Evolutionary conservation across 106 monocot genomes (phyloP).

Genomic region (Acorus calamus): DNA sequence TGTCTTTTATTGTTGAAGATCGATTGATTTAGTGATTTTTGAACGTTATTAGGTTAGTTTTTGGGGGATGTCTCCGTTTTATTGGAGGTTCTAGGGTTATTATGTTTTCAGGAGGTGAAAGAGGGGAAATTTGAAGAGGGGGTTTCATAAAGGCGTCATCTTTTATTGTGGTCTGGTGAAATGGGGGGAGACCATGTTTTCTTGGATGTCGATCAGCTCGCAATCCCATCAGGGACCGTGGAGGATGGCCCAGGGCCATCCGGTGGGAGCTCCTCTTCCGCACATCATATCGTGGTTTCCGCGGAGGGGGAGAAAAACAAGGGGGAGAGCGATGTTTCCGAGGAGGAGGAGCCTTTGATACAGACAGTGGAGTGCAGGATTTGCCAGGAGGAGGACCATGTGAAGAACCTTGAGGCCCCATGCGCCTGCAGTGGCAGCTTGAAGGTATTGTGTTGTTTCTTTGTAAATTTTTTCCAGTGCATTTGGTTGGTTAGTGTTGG

Average conservation of each 20-base stretch:
- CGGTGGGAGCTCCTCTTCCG: constrained; percentile 1
- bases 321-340: constrained; percentile 5
- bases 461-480: too few relatives aligned
- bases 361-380: constrained; percentile 73
- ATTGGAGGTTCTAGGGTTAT: too few relatives aligned
- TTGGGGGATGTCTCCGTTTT: too few relatives aligned
- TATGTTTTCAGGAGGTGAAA: too few relatives aligned
- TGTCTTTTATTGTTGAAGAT: too few relatives aligned
- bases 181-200: constrained; percentile 26
- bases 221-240: neutral
- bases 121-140: too few relatives aligned
- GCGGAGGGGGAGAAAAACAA: neutral
- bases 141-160: too few relatives aligned
- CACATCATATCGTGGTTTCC: too few relatives aligned
- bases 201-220: constrained; percentile 21
- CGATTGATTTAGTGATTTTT: too few relatives aligned
- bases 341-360: constrained; percentile 69
- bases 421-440: constrained; percentile 92
- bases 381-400: constrained; percentile 92
- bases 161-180: neutral
- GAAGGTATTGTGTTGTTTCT: constrained; percentile 39
- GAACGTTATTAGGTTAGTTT: too few relatives aligned
- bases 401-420: constrained; percentile 76
- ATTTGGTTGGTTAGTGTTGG: neutral
- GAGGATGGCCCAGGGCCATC: neutral